phyloP scores from a whole-genome alignment of 331 rosid species.

The Cucumis variabilis region DNA sequence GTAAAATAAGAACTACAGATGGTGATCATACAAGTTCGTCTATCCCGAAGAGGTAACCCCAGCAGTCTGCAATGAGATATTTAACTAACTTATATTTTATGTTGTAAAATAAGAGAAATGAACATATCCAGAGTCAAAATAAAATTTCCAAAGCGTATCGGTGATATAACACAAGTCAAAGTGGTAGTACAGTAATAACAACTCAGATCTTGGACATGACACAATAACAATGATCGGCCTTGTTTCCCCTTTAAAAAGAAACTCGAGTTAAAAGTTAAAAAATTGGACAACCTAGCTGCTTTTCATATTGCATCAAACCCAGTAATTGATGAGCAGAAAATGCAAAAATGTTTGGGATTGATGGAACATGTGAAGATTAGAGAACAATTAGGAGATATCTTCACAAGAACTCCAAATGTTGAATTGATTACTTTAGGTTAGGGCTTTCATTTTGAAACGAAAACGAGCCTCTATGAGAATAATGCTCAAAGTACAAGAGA shows the following conservation, averaged over 20 bases:
- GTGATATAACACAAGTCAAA: neutral
- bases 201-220: neutral
- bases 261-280: neutral
- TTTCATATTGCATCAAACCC: too few species aligned
- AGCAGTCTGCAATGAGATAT: slow-evolving; percentile 69
- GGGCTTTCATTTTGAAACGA: too few species aligned
- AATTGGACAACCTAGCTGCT: neutral
- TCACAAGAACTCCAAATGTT: too few species aligned
- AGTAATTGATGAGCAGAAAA: too few species aligned
- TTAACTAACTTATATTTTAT: slow-evolving; percentile 41
- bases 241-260: neutral
- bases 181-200: neutral
- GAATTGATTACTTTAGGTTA: too few species aligned
- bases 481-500: too few species aligned
- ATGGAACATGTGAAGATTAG: too few species aligned
- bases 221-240: neutral
- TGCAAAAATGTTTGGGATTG: too few species aligned
- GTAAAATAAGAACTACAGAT: slow-evolving; percentile 30
- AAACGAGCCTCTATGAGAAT: too few species aligned
- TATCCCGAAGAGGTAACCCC: slow-evolving; percentile 70
- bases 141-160: neutral
- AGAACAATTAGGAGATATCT: too few species aligned
- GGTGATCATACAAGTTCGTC: slow-evolving; percentile 75
- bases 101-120: slow-evolving; percentile 13
- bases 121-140: neutral